These are phyloP conservation scores for Candida xiaguanensis DNA, from an alignment of 805 yeast genomes.

Conservation along the genomic window DNA sequence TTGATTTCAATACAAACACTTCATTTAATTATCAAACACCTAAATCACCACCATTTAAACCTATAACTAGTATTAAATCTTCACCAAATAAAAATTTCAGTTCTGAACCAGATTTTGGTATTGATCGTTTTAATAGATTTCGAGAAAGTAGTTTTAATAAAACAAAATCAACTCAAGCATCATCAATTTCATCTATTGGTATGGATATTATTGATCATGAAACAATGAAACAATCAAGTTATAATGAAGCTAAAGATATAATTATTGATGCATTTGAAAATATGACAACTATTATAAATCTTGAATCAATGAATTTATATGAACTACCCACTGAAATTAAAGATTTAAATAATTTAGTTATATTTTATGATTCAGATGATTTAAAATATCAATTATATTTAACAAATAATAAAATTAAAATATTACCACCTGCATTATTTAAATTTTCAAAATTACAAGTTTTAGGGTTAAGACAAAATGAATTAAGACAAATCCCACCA, in stretches of 20 bases:
- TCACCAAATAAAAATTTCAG: constrained; percentile 13
- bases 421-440: constrained; percentile 49
- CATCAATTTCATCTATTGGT: constrained; percentile 17
- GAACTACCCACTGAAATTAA: constrained; percentile 56
- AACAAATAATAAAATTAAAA: constrained; percentile 45
- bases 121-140: constrained; percentile 46
- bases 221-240: constrained; percentile 8
- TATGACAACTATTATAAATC: constrained; percentile 37
- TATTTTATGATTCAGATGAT: constrained; percentile 21
- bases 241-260: constrained; percentile 35
- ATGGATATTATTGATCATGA: constrained; percentile 14
- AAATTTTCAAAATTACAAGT: constrained; percentile 49
- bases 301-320: constrained; percentile 46
- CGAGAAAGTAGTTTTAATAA: constrained; percentile 16
- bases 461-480: constrained; percentile 49
- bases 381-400: constrained; percentile 45
- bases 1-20: constrained; percentile 24
- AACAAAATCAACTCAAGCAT: constrained; percentile 16
- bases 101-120: constrained; percentile 46
- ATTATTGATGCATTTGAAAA: constrained; percentile 48
- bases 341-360: constrained; percentile 54
- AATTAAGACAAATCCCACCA: constrained; percentile 44
- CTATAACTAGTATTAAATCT: constrained; percentile 10
- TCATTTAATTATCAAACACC: constrained; percentile 18
- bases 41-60: constrained; percentile 20